Evolutionary conservation across 179 eudicot species (phyloP).

Genomic region (Camellia oleifera): DNA sequence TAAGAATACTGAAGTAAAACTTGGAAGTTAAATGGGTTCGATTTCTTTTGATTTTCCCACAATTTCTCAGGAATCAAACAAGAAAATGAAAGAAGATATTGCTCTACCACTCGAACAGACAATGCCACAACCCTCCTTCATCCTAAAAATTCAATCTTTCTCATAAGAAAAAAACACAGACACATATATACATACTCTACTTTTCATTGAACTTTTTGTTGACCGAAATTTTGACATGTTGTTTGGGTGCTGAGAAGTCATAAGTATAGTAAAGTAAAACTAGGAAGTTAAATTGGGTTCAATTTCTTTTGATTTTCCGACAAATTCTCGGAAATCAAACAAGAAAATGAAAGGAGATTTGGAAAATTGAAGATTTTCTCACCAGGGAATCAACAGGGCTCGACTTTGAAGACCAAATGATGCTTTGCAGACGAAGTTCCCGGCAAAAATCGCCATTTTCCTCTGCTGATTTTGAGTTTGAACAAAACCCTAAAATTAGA

Average conservation of each 20-base stretch:
- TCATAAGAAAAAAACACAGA: no score
- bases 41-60: no score
- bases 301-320: not conserved
- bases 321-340: not conserved
- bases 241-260: not conserved
- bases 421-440: slow-evolving; percentile 7
- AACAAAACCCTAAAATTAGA: not conserved
- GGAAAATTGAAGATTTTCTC: not conserved
- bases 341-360: not conserved
- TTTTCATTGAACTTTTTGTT: not conserved
- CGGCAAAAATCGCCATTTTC: slow-evolving; percentile 11
- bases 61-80: no score
- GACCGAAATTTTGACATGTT: not conserved
- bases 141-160: no score
- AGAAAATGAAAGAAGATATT: no score
- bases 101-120: no score
- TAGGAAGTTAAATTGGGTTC: not conserved
- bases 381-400: slow-evolving; percentile 18
- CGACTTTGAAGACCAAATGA: slow-evolving; percentile 13
- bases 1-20: no score
- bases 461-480: not conserved
- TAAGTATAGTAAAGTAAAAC: no score
- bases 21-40: no score
- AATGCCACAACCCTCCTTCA: no score
- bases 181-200: no score